A percentile compares a stretch with the other conserved stretches of the same genome.
Conservation (phyloP, 495 filamentous ascomycete genomes). For the Talaromyces nanjingensis region DNA sequence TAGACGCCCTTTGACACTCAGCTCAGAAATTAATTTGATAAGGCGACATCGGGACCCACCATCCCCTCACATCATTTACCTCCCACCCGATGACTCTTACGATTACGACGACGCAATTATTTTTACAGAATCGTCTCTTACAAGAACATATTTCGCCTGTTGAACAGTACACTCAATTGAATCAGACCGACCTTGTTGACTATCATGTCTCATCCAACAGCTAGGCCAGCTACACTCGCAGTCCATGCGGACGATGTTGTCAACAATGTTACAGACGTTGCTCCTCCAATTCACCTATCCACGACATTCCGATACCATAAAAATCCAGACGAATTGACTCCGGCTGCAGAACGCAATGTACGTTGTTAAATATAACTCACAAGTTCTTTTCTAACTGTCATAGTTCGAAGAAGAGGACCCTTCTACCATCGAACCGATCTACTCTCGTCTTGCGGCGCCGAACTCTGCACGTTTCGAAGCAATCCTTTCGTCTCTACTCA, state of each 20-base stretch:
- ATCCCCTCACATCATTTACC: constrained; percentile 1
- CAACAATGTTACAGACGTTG: constrained; percentile 62
- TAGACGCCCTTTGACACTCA: neutral
- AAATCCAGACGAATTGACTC: constrained; percentile 56
- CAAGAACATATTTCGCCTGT: neutral
- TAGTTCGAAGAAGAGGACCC: neutral
- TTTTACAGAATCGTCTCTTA: neutral
- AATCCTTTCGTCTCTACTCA: constrained; percentile 64
- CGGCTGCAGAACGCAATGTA: constrained; percentile 25
- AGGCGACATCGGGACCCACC: constrained; percentile 6
- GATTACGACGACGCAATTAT: neutral
- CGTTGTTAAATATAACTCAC: neutral
- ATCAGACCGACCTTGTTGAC: neutral
- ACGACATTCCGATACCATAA: constrained; percentile 79
- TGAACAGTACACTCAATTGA: neutral
- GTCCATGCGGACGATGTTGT: constrained; percentile 63
- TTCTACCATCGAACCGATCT: constrained; percentile 46
- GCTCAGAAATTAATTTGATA: constrained; percentile 2
- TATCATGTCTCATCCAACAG: neutral
- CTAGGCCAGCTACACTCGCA: constrained; percentile 50
- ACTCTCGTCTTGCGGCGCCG: constrained; percentile 70
- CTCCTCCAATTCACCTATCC: constrained; percentile 77
- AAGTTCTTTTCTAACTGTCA: neutral
- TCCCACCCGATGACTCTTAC: neutral
- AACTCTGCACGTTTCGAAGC: constrained; percentile 79